These are phyloP conservation scores for Neohortaea acidophila DNA, from an alignment of 495 filamentous ascomycete genomes.

Conservation along the genomic window DNA sequence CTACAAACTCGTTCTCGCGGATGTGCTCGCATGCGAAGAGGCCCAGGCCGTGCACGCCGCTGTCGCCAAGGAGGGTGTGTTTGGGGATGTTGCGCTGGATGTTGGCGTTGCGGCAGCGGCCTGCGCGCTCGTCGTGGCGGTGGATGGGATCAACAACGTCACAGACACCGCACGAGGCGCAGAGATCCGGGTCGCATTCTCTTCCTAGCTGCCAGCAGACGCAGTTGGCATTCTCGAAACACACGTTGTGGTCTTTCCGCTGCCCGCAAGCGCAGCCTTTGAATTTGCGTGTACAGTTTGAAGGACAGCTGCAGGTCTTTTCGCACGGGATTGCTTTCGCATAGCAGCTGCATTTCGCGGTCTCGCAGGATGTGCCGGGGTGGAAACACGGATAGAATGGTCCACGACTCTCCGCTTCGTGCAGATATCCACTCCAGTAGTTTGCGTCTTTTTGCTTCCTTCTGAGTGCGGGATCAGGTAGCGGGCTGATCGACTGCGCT, in stretches of 20 bases:
- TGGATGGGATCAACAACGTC: constrained; percentile 48
- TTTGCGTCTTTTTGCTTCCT: background rate
- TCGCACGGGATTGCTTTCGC: constrained; percentile 45
- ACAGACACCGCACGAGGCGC: constrained; percentile 45
- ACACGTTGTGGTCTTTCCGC: constrained; percentile 29
- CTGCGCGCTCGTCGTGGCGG: constrained; percentile 34
- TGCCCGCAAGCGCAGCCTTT: constrained; percentile 48
- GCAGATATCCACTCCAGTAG: background rate
- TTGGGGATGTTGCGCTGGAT: constrained; percentile 47
- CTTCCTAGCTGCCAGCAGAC: constrained; percentile 45
- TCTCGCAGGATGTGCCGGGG: constrained; percentile 25
- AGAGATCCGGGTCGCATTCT: constrained; percentile 59
- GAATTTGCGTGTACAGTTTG: constrained; percentile 46
- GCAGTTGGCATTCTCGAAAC: constrained; percentile 36
- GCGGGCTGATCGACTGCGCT: background rate
- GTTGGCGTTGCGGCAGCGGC: constrained; percentile 45
- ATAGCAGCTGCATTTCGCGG: constrained; percentile 38
- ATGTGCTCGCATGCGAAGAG: constrained; percentile 49
- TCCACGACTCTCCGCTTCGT: constrained; percentile 15
- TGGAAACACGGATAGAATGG: constrained; percentile 30
- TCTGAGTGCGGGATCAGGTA: background rate
- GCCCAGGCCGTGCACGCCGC: constrained; percentile 47
- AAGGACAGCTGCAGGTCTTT: constrained; percentile 46
- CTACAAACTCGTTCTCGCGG: constrained; percentile 43
- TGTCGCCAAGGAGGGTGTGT: constrained; percentile 45